Evolutionary conservation across 371 early-diverging fungal species (phyloP).

Genomic region (Mucor ambiguus): DNA sequence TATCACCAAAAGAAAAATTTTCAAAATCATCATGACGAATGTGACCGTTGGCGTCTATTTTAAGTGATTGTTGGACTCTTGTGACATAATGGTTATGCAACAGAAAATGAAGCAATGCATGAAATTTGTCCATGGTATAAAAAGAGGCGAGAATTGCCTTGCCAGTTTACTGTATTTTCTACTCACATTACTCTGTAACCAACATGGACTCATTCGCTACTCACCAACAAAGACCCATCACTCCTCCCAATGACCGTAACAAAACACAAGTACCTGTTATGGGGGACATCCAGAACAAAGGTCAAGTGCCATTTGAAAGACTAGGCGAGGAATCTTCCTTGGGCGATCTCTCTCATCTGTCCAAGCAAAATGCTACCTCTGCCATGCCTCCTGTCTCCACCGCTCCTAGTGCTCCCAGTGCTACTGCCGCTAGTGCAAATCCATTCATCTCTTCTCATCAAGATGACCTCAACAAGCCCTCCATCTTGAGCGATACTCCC

Average conservation of each 20-base stretch:
- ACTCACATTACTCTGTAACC: no score
- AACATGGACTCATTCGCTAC: background rate
- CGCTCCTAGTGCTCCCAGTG: constrained; percentile 2
- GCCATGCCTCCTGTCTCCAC: constrained; percentile 4
- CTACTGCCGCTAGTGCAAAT: background rate
- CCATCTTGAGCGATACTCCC: constrained; percentile 5
- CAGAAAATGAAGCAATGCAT: background rate
- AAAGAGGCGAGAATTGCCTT: background rate
- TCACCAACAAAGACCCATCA: constrained; percentile 17
- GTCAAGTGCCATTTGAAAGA: constrained; percentile 5
- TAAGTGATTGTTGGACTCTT: background rate
- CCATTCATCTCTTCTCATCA: background rate
- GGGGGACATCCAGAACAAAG: background rate
- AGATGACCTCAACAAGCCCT: background rate
- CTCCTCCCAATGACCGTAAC: constrained; percentile 23
- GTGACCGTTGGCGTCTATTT: constrained; percentile 11
- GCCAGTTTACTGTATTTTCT: background rate
- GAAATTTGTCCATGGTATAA: background rate
- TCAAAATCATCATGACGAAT: constrained; percentile 11
- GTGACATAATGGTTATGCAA: constrained; percentile 5
- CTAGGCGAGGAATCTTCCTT: constrained; percentile 1
- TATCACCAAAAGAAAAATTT: constrained; percentile 15
- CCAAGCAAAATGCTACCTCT: background rate
- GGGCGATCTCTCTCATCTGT: background rate
- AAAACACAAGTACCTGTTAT: background rate